Evolutionary conservation across 176 grass and related monocot species (phyloP).

Genomic region (Bothriochloa decipiens): DNA sequence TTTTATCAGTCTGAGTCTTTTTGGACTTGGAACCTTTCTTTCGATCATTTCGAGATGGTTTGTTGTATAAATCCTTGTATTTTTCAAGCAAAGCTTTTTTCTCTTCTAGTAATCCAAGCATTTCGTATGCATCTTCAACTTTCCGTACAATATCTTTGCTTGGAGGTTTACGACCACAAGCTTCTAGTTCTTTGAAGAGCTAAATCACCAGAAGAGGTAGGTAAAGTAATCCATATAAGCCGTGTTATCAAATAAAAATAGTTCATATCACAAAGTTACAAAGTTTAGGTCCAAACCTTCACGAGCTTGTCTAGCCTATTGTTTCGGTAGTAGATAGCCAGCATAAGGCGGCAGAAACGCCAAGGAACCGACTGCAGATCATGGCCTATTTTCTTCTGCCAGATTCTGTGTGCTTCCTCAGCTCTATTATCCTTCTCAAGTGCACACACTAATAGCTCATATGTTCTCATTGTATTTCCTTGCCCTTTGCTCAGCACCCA

Average conservation of each 20-base stretch:
- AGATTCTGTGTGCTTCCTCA: slow-evolving; percentile 85
- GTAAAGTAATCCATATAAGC: slow-evolving; percentile 21
- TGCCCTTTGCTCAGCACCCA: slow-evolving; percentile 97
- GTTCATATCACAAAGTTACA: slow-evolving; percentile 16
- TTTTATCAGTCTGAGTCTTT: slow-evolving; percentile 24
- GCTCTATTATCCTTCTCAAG: slow-evolving; percentile 97
- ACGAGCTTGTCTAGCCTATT: slow-evolving; percentile 80
- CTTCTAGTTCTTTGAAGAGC: slow-evolving; percentile 78
- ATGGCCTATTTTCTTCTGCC: slow-evolving; percentile 75
- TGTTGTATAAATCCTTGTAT: slow-evolving; percentile 63
- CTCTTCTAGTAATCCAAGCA: slow-evolving; percentile 75
- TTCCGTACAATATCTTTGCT: slow-evolving; percentile 72
- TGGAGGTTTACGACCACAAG: slow-evolving; percentile 64
- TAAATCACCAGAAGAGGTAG: slow-evolving; percentile 32
- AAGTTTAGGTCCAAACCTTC: slow-evolving; percentile 51
- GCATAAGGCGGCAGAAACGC: slow-evolving; percentile 78
- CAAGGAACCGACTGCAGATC: slow-evolving; percentile 82
- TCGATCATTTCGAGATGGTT: slow-evolving; percentile 42
- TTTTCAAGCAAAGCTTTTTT: slow-evolving; percentile 69
- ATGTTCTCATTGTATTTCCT: slow-evolving; percentile 83
- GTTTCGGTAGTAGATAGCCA: slow-evolving; percentile 90
- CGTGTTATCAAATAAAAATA: slow-evolving; percentile 8
- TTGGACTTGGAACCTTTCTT: slow-evolving; percentile 12
- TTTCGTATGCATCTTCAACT: slow-evolving; percentile 83
- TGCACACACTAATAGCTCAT: slow-evolving; percentile 74